Conservation (phyloP, 2,329 filamentous ascomycete genomes). For the Penicillium sp. region DNA sequence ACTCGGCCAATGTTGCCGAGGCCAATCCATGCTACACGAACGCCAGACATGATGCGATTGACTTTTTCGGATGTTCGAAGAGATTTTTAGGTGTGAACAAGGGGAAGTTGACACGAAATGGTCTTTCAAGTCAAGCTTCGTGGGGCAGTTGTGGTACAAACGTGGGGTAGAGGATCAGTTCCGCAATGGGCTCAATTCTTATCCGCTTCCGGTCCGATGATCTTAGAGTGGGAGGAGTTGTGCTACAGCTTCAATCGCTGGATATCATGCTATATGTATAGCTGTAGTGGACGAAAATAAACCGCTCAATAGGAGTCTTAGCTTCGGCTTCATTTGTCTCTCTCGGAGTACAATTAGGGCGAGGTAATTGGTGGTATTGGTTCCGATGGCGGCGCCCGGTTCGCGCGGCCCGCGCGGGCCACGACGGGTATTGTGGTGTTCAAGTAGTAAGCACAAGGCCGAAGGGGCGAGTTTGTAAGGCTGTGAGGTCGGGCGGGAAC, state of each 20-base stretch:
- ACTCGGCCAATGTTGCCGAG: constrained; percentile 88
- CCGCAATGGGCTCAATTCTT: constrained; percentile 20
- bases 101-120: background rate
- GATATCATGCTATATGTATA: background rate
- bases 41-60: constrained; percentile 34
- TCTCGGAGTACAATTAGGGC: background rate
- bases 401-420: no score
- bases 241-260: background rate
- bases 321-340: background rate
- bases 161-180: constrained; percentile 21
- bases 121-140: constrained; percentile 13
- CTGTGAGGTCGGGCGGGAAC: background rate
- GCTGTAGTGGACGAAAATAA: background rate
- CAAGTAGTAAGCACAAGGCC: constrained; percentile 23
- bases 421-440: background rate
- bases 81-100: background rate
- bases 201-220: constrained; percentile 7
- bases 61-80: background rate
- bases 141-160: constrained; percentile 20
- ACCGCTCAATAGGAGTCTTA: background rate
- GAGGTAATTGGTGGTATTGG: background rate
- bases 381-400: no score
- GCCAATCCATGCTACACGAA: constrained; percentile 76
- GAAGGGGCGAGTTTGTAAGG: constrained; percentile 20
- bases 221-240: background rate